A percentile compares a stretch with the other conserved stretches of the same genome.
These are phyloP conservation scores for Ajuga reptans DNA, from an alignment of 305 asterid species.

Conservation along the genomic window DNA sequence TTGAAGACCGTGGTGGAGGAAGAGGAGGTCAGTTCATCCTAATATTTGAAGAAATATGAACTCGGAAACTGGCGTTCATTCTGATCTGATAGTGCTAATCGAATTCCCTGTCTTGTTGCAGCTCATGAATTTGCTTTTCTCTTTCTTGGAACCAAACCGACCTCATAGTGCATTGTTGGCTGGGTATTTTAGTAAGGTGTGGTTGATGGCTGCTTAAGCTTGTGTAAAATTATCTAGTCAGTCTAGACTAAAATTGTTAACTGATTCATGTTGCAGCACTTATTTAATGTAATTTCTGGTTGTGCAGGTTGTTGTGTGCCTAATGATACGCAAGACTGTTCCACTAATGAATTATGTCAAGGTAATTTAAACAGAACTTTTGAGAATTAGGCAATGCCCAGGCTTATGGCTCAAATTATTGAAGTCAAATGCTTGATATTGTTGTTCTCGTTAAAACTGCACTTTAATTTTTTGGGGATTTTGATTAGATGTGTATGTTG, in stretches of 20 bases:
- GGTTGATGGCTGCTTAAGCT: slow-evolving; percentile 16
- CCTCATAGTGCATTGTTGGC: slow-evolving; percentile 87
- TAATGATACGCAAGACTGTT: slow-evolving; percentile 77
- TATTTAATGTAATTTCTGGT: slow-evolving; percentile 25
- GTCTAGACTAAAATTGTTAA: not conserved
- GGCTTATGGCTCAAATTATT: not conserved
- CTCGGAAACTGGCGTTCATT: slow-evolving; percentile 4
- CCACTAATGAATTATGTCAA: slow-evolving; percentile 85
- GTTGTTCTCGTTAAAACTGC: not conserved
- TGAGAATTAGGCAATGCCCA: not conserved
- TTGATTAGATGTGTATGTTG: not conserved
- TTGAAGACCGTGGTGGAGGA: slow-evolving; percentile 94
- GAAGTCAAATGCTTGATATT: not conserved
- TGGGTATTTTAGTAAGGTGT: slow-evolving; percentile 95
- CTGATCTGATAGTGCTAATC: slow-evolving; percentile 21
- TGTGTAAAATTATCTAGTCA: not conserved
- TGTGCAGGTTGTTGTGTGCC: slow-evolving; percentile 80
- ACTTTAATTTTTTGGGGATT: not conserved
- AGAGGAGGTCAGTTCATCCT: slow-evolving; percentile 58
- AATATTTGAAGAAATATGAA: slow-evolving; percentile 6
- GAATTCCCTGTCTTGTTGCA: slow-evolving; percentile 33
- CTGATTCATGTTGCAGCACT: slow-evolving; percentile 1
- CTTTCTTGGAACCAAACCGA: slow-evolving; percentile 78
- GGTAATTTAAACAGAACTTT: slow-evolving; percentile 37
- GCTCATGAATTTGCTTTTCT: slow-evolving; percentile 90